Base-by-base conservation (phyloP, 441 rosid species). In the Cnidoscolus chayamansa region DNA sequence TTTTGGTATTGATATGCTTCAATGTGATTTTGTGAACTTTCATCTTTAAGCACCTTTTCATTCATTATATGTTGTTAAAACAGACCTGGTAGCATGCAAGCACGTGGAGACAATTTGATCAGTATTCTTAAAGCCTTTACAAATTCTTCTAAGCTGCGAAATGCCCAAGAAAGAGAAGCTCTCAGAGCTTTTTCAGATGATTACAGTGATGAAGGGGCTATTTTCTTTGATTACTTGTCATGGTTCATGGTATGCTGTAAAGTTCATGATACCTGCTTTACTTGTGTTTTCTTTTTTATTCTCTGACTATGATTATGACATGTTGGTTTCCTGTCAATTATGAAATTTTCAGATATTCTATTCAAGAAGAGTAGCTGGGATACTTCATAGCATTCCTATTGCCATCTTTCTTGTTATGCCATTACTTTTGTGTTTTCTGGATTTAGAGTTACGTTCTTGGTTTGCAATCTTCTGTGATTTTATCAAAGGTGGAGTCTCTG, bases 21-120 rank as follows among this genome's bases (percentile, higher is more conserved):
- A 54, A 62, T 72, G 68, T 67, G 71, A 66, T 56, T 66, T 70
- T 70, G 50, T 64, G 37, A 74, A n/a, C 25, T 59, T 50, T 67
- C 47, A 62, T 75, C 54, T 51, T 82, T 77, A 50, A 79, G 82
- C 76, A 74, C 69, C 76, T 81, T 67, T 74, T 83, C 57, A 82
- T 74, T 40, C 66, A 73, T 85, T 63, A 71, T 76, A n/a, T 74
- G 64, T 73, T 72, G 70, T 66, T 73, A n/a, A 80, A 82, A 76
- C 89, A 96, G 99, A 86, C 98, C 99, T 74, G 99, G 99, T 73
- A 93, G 97, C 89, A 83, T 96, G 82, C 99, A 96, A 89, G 98
- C 94, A 45, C 98, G 98, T 47, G 99, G 98, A 80, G 98, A 96
- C 15, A 96, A 96, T 84, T 86, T 96, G 74, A 63, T 86, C 74